Evolutionary conservation across 768 basidiomycete species (phyloP), one percentile per base, ranked within the genome.

Genomic region (Leccinellum luteum): DNA sequence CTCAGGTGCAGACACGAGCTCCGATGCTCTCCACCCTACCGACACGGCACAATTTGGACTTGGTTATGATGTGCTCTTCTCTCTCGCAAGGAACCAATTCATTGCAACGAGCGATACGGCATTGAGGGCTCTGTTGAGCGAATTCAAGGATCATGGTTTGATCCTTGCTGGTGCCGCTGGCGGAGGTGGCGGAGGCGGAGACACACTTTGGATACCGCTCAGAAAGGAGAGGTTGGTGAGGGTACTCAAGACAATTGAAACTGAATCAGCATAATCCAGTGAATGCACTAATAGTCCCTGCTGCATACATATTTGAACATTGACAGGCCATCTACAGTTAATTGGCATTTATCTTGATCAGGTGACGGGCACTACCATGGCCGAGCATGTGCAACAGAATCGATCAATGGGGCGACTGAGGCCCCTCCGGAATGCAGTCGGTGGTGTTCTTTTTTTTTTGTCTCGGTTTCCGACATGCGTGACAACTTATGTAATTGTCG

Each of bases 81-180:
- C 80, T 55, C 73, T 82, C 15, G 92, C 92, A 9, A 76, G 89
- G 53, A 89, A 91, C 49, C 81, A 90, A 48, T 96, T 98, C 64
- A 84, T 98, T 49, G 94, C 95, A 10, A 87, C 90, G 41, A 94
- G 86, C 70, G 94, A 95, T 63, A 89, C 87, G 4, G 85, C 93
- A 35, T 77, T 96, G 66, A 80, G 89, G 44, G 82, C 92, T 9
- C 77, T 96, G 32, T 75, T 98, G 52, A 86, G 86, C 13, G 97
- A 98, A 73, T 98, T 95, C 72, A 82, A 84, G 64, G 97, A 98
- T 71, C 97, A 99, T 62, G 85, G 84, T 3, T 69, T 98, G 67
- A 84, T 98, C n/a, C 77, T 92, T 41, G 17, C 63, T 25, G 74
- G 76, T 27, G 69, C 69, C 3, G 76, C 76, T 63, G 69, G 77